phyloP scores from a whole-genome alignment of 2,329 filamentous ascomycete species.

The Zymoseptoria passerinii region DNA sequence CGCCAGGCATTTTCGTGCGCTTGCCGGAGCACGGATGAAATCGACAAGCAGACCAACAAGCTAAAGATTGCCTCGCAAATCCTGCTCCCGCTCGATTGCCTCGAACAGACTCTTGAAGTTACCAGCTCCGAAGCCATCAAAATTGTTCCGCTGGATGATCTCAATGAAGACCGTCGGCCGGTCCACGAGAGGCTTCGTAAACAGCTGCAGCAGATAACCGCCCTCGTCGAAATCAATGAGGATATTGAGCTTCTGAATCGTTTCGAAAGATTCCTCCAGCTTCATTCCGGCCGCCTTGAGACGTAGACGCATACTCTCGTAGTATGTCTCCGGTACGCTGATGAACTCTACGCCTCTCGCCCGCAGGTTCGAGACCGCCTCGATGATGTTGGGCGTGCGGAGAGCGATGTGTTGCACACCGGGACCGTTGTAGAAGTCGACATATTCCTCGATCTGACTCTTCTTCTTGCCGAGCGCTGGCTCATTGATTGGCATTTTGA shows the following conservation, averaged over 20 bases:
- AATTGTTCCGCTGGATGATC: constrained; percentile 87
- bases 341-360: constrained; percentile 92
- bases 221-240: constrained; percentile 92
- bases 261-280: constrained; percentile 72
- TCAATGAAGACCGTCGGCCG: constrained; percentile 92
- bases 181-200: constrained; percentile 73
- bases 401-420: constrained; percentile 93
- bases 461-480: constrained; percentile 83
- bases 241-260: constrained; percentile 69
- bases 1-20: not conserved
- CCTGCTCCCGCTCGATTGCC: constrained; percentile 91
- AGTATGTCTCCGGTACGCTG: constrained; percentile 78
- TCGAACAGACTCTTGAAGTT: constrained; percentile 96
- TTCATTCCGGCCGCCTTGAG: constrained; percentile 54
- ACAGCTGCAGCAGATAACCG: constrained; percentile 65
- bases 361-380: constrained; percentile 66
- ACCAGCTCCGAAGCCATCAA: constrained; percentile 85
- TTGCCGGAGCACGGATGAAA: not conserved
- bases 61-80: constrained; percentile 66
- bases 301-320: constrained; percentile 64
- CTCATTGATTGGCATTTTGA: constrained; percentile 99
- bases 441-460: constrained; percentile 82
- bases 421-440: constrained; percentile 80
- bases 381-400: constrained; percentile 70
- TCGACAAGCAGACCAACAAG: not conserved